These are phyloP conservation scores for Aspergillus sclerotiicarbonarius DNA, from an alignment of 495 filamentous ascomycete genomes.

Conservation along the genomic window DNA sequence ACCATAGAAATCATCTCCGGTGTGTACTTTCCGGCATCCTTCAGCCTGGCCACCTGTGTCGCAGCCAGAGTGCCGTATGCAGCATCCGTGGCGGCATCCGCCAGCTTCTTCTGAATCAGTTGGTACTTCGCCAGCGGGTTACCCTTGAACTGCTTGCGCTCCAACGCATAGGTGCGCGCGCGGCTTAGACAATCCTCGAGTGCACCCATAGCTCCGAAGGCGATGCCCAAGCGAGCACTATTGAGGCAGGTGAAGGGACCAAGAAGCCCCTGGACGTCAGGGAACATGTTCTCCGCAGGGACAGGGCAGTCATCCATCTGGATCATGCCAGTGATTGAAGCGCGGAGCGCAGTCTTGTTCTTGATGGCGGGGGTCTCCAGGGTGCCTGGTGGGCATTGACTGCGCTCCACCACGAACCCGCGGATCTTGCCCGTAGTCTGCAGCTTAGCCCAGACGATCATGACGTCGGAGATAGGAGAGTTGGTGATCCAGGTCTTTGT, in stretches of 20 bases:
- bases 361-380: slow-evolving; percentile 90
- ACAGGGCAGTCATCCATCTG: slow-evolving; percentile 90
- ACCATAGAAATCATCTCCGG: slow-evolving; percentile 99
- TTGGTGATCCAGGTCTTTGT: slow-evolving; percentile 99
- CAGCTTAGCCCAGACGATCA: slow-evolving; percentile 94
- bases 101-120: slow-evolving; percentile 96
- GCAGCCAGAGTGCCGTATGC: slow-evolving; percentile 85
- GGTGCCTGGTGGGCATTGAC: slow-evolving; percentile 77
- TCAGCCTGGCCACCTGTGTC: slow-evolving; percentile 86
- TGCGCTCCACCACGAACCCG: slow-evolving; percentile 87
- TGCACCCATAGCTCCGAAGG: slow-evolving; percentile 89
- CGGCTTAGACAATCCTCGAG: slow-evolving; percentile 85
- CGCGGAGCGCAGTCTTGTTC: slow-evolving; percentile 91
- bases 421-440: slow-evolving; percentile 88
- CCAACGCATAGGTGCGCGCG: slow-evolving; percentile 80
- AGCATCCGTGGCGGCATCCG: slow-evolving; percentile 87
- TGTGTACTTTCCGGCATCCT: slow-evolving; percentile 81
- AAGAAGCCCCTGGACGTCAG: slow-evolving; percentile 78
- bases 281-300: slow-evolving; percentile 89
- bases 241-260: slow-evolving; percentile 95
- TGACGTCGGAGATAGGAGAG: slow-evolving; percentile 86
- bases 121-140: slow-evolving; percentile 97
- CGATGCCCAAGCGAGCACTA: slow-evolving; percentile 87
- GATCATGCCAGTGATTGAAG: slow-evolving; percentile 97
- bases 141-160: slow-evolving; percentile 93